Conservation (phyloP, 805 yeast genomes). For the Wickerhamiella siamensis region DNA sequence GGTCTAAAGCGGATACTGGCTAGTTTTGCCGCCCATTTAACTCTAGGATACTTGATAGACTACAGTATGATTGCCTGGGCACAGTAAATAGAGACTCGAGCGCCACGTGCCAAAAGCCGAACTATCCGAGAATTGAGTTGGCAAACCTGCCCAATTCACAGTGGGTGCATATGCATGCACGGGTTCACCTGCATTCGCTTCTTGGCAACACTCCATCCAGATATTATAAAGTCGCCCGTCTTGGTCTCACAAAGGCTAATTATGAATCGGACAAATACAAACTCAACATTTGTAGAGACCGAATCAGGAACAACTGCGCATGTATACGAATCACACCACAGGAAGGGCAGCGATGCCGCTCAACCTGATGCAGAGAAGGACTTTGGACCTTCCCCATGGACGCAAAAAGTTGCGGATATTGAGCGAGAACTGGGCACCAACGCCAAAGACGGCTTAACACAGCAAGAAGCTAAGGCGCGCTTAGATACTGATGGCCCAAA, state of each 20-base stretch:
- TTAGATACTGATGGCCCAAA: conserved; percentile 38
- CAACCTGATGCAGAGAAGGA: background rate
- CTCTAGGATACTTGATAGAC: too few species aligned
- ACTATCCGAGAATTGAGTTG: too few species aligned
- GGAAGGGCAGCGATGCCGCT: background rate
- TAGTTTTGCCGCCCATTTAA: too few species aligned
- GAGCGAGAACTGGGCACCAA: conserved; percentile 30
- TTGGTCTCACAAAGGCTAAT: too few species aligned
- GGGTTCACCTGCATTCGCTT: background rate
- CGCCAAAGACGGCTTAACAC: conserved; percentile 34
- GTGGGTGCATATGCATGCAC: too few species aligned
- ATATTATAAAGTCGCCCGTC: too few species aligned
- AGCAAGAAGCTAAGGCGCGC: conserved; percentile 22
- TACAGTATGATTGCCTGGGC: too few species aligned
- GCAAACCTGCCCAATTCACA: too few species aligned
- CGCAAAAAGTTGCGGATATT: conserved; percentile 25
- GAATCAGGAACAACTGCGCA: background rate
- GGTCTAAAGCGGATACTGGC: too few species aligned
- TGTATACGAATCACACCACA: background rate
- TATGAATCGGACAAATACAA: background rate
- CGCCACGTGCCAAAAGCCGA: too few species aligned
- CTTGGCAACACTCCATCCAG: too few species aligned
- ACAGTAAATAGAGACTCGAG: too few species aligned
- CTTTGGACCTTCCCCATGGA: conserved; percentile 13
- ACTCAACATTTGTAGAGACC: background rate